Evolutionary conservation across 129 eudicot species (phyloP).

Genomic region (Flaveria bidentis): DNA sequence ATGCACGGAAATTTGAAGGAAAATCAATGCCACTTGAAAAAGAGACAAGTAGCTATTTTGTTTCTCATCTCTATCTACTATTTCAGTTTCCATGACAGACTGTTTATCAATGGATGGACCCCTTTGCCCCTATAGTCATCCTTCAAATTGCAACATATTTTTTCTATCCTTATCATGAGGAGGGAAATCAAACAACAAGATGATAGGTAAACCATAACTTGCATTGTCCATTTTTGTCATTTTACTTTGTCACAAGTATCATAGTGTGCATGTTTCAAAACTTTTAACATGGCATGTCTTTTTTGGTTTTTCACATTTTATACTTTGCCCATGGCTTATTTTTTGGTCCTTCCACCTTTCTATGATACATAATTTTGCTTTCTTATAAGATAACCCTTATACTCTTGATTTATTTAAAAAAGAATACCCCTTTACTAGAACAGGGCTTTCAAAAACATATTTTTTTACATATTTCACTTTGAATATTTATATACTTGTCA

Average conservation of each 20-base stretch:
- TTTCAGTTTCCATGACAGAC: slow-evolving; percentile 32
- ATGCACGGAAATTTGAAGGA: slow-evolving; percentile 12
- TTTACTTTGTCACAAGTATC: slow-evolving; percentile 13
- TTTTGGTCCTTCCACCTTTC: not conserved
- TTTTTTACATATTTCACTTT: not conserved
- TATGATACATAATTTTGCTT: not conserved
- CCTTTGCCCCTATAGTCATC: slow-evolving; percentile 34
- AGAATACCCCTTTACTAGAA: slow-evolving; percentile 8
- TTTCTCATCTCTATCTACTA: slow-evolving; percentile 32
- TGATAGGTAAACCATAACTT: slow-evolving; percentile 32
- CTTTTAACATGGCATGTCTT: slow-evolving; percentile 15
- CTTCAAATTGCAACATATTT: slow-evolving; percentile 25
- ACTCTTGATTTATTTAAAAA: not conserved
- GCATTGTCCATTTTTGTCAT: slow-evolving; percentile 12
- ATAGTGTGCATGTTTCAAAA: slow-evolving; percentile 7
- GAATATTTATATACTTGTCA: slow-evolving; percentile 15
- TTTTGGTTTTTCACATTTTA: slow-evolving; percentile 1
- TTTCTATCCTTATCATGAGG: slow-evolving; percentile 57
- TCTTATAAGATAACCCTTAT: not conserved
- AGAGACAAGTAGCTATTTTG: slow-evolving; percentile 48
- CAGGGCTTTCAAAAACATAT: slow-evolving; percentile 10
- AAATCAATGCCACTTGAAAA: slow-evolving; percentile 41
- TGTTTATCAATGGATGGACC: slow-evolving; percentile 36
- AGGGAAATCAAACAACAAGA: slow-evolving; percentile 42
- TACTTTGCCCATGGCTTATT: slow-evolving; percentile 2